Evolutionary conservation across 163 green algal genomes (phyloP), one percentile per base, ranked within the genome.

Genomic region (Volvox carteri): DNA sequence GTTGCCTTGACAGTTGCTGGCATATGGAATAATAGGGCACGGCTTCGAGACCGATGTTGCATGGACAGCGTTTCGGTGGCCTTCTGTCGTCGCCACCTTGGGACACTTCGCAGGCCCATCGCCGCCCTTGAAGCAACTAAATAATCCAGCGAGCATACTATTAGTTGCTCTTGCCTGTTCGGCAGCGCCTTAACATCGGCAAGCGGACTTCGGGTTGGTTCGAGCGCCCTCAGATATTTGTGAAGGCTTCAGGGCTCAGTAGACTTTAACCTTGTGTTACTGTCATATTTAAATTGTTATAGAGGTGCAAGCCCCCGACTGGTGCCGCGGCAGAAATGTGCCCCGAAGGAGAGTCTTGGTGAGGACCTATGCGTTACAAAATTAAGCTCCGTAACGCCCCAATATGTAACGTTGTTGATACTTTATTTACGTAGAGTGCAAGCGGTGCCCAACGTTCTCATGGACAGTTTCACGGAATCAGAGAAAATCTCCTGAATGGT

Each of bases 171-270:
- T 76, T 1, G 67, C 21, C 62, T 33, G 46, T 46, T 6, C 48
- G 2, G 67, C 1, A 46, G 67, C 67, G 4, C 33, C n/a, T 30
- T 50, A 48, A 3, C 67, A 76, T 76, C 67, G 9, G 4, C 30
- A 76, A 23, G 48, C 21, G 30, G 28, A 46, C 62, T 8, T 44
- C 62, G n/a, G n/a, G n/a, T n/a, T 18, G 62, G 1, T 28, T 28
- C 5, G 54, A 44, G 62, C 62, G 62, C 62, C 62, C 62, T 74
- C 62, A 74, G 62, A 74, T 74, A 74, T 74, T 74, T 74, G 28
- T 74, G n/a, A n/a, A n/a, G n/a, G n/a, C n/a, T n/a, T n/a, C n/a
- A n/a, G n/a, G n/a, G n/a, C n/a, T n/a, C n/a, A n/a, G n/a, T n/a
- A n/a, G n/a, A n/a, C n/a, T n/a, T n/a, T n/a, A n/a, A n/a, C n/a